Conservation (phyloP, 2,329 filamentous ascomycete genomes). For the Conoideocrella luteorostrata region DNA sequence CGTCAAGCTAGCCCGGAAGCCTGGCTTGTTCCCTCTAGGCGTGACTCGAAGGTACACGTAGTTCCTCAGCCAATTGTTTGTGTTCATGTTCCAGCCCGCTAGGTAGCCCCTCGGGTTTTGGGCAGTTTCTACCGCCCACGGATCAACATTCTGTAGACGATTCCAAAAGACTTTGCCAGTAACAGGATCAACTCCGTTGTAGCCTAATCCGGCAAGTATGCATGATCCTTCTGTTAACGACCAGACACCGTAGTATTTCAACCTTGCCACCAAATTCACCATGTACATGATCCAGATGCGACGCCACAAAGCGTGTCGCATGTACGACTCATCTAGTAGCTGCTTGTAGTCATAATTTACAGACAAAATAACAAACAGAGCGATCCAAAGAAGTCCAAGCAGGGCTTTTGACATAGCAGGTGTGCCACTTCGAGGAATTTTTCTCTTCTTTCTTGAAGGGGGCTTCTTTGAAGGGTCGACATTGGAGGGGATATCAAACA, state of each 20-base stretch:
- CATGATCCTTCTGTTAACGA: slow-evolving; percentile 87
- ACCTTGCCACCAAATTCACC: slow-evolving; percentile 71
- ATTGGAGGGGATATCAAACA: slow-evolving; percentile 81
- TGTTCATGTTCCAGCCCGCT: slow-evolving; percentile 97
- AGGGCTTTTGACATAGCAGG: slow-evolving; percentile 74
- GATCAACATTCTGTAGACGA: slow-evolving; percentile 81
- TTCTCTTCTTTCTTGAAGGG: slow-evolving; percentile 80
- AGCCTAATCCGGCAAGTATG: slow-evolving; percentile 87
- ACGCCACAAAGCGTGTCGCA: slow-evolving; percentile 60
- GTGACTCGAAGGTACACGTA: slow-evolving; percentile 95
- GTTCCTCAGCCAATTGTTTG: slow-evolving; percentile 92
- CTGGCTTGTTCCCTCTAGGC: slow-evolving; percentile 90
- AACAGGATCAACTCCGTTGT: slow-evolving; percentile 81
- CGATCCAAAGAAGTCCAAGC: slow-evolving; percentile 71
- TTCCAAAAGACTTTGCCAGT: slow-evolving; percentile 85
- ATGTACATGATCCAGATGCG: slow-evolving; percentile 78
- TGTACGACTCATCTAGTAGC: slow-evolving; percentile 59
- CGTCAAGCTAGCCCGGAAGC: slow-evolving; percentile 87
- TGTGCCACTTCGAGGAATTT: slow-evolving; percentile 83
- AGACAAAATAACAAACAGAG: slow-evolving; percentile 67
- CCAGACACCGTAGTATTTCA: slow-evolving; percentile 98
- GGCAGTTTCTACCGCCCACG: slow-evolving; percentile 77
- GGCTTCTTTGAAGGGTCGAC: slow-evolving; percentile 82
- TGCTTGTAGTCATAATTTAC: slow-evolving; percentile 58
- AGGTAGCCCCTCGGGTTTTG: slow-evolving; percentile 92